A percentile compares a stretch with the other conserved stretches of the same genome.
Conservation (phyloP, 306 rosid species). For the Vicia villosa region DNA sequence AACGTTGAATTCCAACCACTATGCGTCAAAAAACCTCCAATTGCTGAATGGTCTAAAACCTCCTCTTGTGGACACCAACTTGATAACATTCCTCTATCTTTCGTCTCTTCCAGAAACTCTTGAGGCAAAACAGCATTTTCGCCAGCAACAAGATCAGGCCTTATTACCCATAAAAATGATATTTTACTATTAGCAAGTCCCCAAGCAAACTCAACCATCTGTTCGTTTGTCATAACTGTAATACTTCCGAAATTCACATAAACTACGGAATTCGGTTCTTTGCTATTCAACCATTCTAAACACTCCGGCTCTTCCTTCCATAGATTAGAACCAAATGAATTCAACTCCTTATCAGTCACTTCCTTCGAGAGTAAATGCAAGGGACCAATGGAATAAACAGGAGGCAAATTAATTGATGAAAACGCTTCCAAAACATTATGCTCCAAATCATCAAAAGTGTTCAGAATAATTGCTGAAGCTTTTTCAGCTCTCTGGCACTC, state of each 20-base stretch:
- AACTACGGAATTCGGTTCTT: constrained; percentile 49
- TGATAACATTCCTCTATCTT: constrained; percentile 42
- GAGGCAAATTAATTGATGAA: constrained; percentile 38
- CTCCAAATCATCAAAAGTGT: constrained; percentile 57
- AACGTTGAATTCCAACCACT: constrained; percentile 78
- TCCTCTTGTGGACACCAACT: constrained; percentile 75
- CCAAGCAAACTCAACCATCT: constrained; percentile 69
- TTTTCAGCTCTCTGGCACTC: constrained; percentile 45
- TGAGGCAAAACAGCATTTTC: constrained; percentile 39
- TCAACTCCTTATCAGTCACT: constrained; percentile 11
- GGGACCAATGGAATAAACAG: constrained; percentile 59
- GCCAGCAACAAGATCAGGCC: constrained; percentile 60
- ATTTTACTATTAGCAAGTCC: constrained; percentile 62
- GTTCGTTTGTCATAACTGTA: constrained; percentile 57
- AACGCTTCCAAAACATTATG: constrained; percentile 37
- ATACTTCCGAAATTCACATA: constrained; percentile 80
- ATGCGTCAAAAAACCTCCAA: constrained; percentile 73
- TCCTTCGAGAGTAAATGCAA: constrained; percentile 38
- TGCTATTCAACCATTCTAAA: constrained; percentile 58
- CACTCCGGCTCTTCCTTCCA: constrained; percentile 70
- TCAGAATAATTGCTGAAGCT: constrained; percentile 55
- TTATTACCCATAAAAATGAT: constrained; percentile 56
- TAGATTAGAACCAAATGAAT: constrained; percentile 51
- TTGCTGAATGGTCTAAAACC: constrained; percentile 53
- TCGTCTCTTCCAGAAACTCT: constrained; percentile 45